phyloP scores from a whole-genome alignment of 1,284 basidiomycete genomes.

The Psilocybe mexicana region DNA sequence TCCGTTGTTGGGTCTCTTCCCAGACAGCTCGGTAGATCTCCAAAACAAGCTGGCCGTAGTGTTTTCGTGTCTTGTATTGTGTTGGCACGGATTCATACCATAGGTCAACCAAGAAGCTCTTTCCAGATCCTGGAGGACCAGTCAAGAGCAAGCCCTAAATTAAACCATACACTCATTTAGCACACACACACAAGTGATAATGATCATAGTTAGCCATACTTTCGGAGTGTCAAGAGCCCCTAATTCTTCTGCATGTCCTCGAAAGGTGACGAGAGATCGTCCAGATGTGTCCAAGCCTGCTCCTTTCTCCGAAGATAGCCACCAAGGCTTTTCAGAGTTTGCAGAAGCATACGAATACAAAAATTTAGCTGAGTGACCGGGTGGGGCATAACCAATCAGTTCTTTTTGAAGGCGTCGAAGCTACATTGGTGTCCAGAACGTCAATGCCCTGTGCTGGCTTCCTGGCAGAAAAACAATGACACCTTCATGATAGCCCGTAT shows the following conservation, averaged over 20 bases:
- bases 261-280: conserved; percentile 45
- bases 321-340: conserved; percentile 11
- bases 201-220: conserved; percentile 29
- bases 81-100: conserved; percentile 64
- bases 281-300: conserved; percentile 18
- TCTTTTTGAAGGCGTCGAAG: conserved; percentile 47
- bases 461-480: neutral
- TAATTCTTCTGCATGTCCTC: conserved; percentile 59
- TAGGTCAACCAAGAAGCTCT: conserved; percentile 68
- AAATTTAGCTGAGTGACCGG: conserved; percentile 35
- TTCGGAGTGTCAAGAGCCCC: conserved; percentile 58
- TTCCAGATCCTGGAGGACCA: conserved; percentile 79
- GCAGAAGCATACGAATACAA: conserved; percentile 7
- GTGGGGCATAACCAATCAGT: conserved; percentile 51
- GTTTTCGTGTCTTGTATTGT: conserved; percentile 60
- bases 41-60: conserved; percentile 71
- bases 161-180: neutral
- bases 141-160: conserved; percentile 71
- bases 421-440: conserved; percentile 26
- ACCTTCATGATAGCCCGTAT: conserved; percentile 56
- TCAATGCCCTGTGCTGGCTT: neutral
- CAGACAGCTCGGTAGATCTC: conserved; percentile 68
- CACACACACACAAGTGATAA: neutral
- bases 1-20: conserved; percentile 52
- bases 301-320: conserved; percentile 14